Percentiles rank a stretch among this genome's conserved stretches.
phyloP scores from a whole-genome alignment of 805 yeast species.

The Saccharomycopsis synnaedendra region DNA sequence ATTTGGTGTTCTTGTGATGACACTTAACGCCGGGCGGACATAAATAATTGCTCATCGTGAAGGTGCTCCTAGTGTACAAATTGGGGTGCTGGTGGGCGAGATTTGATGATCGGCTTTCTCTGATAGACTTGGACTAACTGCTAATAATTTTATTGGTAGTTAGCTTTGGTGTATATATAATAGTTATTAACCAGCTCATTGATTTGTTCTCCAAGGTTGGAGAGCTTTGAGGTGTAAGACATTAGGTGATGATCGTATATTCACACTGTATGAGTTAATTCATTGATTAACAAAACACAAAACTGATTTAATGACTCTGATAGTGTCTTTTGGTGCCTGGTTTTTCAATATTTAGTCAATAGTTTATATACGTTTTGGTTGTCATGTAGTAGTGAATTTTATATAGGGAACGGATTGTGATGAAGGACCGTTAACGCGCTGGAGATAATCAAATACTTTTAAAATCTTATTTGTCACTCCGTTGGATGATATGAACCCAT shows the following conservation, averaged over 20 bases:
- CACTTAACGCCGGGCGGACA: slow-evolving; percentile 18
- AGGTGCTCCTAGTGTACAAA: slow-evolving; percentile 16
- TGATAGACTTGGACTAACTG: slow-evolving; percentile 2
- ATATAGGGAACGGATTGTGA: too few species aligned
- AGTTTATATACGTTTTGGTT: too few species aligned
- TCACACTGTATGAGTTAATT: slow-evolving; percentile 16
- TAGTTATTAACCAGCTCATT: neutral
- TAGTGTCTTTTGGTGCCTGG: neutral
- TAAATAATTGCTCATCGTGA: slow-evolving; percentile 8
- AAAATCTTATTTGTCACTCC: too few species aligned
- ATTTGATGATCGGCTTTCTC: slow-evolving; percentile 15
- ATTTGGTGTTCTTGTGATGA: slow-evolving; percentile 9
- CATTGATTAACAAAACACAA: slow-evolving; percentile 9
- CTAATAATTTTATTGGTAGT: neutral
- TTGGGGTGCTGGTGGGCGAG: slow-evolving; percentile 10
- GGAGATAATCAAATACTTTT: too few species aligned
- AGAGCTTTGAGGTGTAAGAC: neutral
- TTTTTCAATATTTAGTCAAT: too few species aligned
- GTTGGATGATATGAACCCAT: too few species aligned
- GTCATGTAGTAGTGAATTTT: too few species aligned
- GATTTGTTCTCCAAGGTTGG: neutral
- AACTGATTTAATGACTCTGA: slow-evolving; percentile 18
- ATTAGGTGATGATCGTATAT: slow-evolving; percentile 14
- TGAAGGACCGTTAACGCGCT: too few species aligned
- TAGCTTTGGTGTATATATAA: neutral